A percentile compares a stretch with the other conserved stretches of the same genome.
Evolutionary conservation across 805 yeast species (phyloP).

Genomic region (Groenewaldozyma tartarivorans): DNA sequence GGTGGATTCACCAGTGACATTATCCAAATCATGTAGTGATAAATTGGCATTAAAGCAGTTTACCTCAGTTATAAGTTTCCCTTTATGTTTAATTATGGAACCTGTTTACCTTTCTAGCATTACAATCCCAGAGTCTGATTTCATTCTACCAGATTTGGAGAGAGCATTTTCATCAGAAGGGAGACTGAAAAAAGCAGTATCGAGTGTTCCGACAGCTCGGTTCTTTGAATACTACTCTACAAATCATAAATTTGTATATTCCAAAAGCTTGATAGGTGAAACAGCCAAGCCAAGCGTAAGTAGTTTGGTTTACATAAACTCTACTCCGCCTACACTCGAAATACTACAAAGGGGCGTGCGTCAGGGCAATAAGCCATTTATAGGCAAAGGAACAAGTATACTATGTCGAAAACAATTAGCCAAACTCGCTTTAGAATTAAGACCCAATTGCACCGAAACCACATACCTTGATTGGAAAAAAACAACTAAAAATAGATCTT

Average conservation of each 20-base stretch:
- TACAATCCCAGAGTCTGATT: conserved; percentile 20
- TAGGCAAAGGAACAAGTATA: conserved; percentile 16
- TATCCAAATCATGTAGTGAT: conserved; percentile 85
- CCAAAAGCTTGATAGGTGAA: neutral
- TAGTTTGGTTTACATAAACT: conserved; percentile 7
- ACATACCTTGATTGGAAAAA: conserved; percentile 10
- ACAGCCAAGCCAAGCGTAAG: conserved; percentile 12
- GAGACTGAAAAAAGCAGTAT: conserved; percentile 1
- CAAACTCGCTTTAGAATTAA: neutral
- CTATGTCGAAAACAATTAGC: conserved; percentile 12
- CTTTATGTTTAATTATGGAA: conserved; percentile 17
- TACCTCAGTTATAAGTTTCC: conserved; percentile 26
- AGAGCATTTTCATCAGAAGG: conserved; percentile 24
- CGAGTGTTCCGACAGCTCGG: conserved; percentile 1
- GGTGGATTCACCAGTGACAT: conserved; percentile 58
- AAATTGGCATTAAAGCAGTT: conserved; percentile 59
- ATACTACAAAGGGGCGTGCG: conserved; percentile 20
- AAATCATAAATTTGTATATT: conserved; percentile 2
- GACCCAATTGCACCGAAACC: conserved; percentile 4
- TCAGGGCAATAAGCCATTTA: conserved; percentile 19
- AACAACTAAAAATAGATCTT: conserved; percentile 2
- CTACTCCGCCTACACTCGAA: conserved; percentile 10
- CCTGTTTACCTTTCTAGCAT: conserved; percentile 22
- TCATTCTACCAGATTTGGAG: conserved; percentile 16
- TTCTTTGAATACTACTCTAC: conserved; percentile 5